These are phyloP conservation scores for Castanospermum australe DNA, from an alignment of 306 rosid species.

Conservation along the genomic window DNA sequence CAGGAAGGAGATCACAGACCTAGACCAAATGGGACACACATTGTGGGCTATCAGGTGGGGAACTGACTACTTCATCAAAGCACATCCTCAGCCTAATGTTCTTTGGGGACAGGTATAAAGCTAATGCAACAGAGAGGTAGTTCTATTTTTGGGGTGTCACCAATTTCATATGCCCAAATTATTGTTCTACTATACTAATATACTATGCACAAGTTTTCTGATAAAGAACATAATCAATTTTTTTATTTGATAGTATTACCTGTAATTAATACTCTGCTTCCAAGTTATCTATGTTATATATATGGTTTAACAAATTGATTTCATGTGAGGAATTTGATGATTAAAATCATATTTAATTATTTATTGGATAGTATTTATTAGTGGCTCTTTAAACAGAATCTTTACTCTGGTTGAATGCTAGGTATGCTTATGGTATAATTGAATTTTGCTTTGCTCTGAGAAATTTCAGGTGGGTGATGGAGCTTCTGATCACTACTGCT, in stretches of 20 bases:
- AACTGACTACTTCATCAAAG: slow-evolving; percentile 81
- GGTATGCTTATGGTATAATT: not conserved
- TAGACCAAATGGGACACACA: slow-evolving; percentile 58
- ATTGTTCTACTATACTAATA: no score
- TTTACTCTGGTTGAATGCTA: not conserved
- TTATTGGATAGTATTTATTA: not conserved
- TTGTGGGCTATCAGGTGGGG: slow-evolving; percentile 85
- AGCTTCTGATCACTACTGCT: slow-evolving; percentile 78
- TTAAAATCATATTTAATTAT: not conserved
- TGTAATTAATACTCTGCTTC: not conserved
- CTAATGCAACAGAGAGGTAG: not conserved
- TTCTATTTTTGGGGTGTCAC: not conserved
- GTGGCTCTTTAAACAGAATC: not conserved
- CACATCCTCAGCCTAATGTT: slow-evolving; percentile 77
- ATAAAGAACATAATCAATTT: not conserved
- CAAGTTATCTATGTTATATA: no score
- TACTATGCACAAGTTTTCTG: not conserved
- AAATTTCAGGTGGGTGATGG: slow-evolving; percentile 81
- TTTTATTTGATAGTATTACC: not conserved
- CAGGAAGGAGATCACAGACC: slow-evolving; percentile 56
- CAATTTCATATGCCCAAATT: slow-evolving; percentile 16
- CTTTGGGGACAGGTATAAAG: slow-evolving; percentile 87
- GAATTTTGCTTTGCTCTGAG: not conserved
- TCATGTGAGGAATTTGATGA: not conserved
- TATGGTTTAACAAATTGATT: not conserved